These are phyloP conservation scores for Diphasiastrum complanatum DNA, from an alignment of 83 land plant species.

Conservation along the genomic window DNA sequence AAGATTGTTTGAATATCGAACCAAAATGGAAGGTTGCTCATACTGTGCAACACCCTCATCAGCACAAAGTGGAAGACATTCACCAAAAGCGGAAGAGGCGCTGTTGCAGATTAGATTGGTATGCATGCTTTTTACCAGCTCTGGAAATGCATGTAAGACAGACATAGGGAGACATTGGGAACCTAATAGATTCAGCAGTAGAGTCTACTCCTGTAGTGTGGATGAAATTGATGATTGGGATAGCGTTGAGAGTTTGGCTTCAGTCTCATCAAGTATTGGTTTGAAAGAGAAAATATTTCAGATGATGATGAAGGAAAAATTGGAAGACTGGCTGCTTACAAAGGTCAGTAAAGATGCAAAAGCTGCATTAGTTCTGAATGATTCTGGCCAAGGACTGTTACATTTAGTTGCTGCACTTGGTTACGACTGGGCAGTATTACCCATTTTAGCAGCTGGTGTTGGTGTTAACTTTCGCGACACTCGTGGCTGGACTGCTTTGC, in stretches of 20 bases:
- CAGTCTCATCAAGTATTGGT: conserved; percentile 22
- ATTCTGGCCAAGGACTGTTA: conserved; percentile 61
- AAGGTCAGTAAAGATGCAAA: conserved; percentile 13
- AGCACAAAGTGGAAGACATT: conserved; percentile 14
- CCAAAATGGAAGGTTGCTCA: background rate
- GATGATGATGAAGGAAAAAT: conserved; percentile 53
- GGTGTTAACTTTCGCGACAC: conserved; percentile 71
- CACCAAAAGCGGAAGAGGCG: conserved; percentile 42
- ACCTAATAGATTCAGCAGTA: conserved; percentile 10
- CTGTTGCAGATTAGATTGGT: conserved; percentile 47
- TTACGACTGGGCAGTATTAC: conserved; percentile 65
- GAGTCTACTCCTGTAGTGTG: background rate
- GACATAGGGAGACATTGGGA: conserved; percentile 15
- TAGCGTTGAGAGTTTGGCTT: conserved; percentile 36
- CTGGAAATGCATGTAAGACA: background rate
- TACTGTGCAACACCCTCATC: background rate
- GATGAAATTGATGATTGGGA: conserved; percentile 37
- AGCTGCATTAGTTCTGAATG: conserved; percentile 39
- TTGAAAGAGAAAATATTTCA: conserved; percentile 44
- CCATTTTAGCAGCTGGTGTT: conserved; percentile 52
- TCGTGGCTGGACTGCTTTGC: conserved; percentile 90
- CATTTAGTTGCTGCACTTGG: conserved; percentile 77
- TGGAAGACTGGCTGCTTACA: conserved; percentile 43
- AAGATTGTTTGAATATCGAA: conserved; percentile 61
- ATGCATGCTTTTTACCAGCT: conserved; percentile 40